Evolutionary conservation across 2,329 filamentous ascomycete species (phyloP), one percentile per base, ranked within the genome.

Genomic region (Aspergillus pseudotamarii): DNA sequence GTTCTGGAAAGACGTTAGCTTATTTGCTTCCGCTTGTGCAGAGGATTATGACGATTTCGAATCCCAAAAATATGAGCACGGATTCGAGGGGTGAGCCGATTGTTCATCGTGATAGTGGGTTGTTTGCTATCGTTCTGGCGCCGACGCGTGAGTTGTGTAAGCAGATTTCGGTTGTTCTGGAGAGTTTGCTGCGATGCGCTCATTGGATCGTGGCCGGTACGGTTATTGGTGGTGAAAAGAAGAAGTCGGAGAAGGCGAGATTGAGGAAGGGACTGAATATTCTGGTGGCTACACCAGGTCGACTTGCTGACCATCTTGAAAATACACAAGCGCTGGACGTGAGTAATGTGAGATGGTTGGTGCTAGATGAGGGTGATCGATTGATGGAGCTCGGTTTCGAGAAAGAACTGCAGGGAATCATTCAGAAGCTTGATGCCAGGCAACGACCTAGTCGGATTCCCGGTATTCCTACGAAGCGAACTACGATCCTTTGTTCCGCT

Each of bases 331-430:
- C 90, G 0, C 82, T 99, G 58, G 92, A 95, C 67, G 88, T 98
- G 46, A 91, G 91, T 71, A 94, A 90, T 26, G 94, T 97, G 5
- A 86, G 94, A 64, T 99, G 95, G 95, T 81, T 99, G 28, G 89
- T 99, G 2, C 85, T 99, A 6, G 95, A 99, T 72, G 95, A 99
- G 79, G 95, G 95, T 34, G 95, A 99, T 83, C 87, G 95, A n/a
- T 82, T 99, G 75, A 97, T 99, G 94, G 95, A 99, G 74, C 85
- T 98, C 72, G 95, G 95, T 0, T 99, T 99, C 70, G 95, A 98
- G 78, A 89, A 97, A 59, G 94, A 98, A 72, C 87, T 99, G 64
- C 91, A 92, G 73, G 91, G 90, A 64, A 94, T 97, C 67, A 91
- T 99, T 19, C 85, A 88, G 60, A 91, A 91, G 66, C 86, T 98